Base-by-base conservation (phyloP, 2,329 filamentous ascomycete genomes). In the Ilyonectria mors-panacis region DNA sequence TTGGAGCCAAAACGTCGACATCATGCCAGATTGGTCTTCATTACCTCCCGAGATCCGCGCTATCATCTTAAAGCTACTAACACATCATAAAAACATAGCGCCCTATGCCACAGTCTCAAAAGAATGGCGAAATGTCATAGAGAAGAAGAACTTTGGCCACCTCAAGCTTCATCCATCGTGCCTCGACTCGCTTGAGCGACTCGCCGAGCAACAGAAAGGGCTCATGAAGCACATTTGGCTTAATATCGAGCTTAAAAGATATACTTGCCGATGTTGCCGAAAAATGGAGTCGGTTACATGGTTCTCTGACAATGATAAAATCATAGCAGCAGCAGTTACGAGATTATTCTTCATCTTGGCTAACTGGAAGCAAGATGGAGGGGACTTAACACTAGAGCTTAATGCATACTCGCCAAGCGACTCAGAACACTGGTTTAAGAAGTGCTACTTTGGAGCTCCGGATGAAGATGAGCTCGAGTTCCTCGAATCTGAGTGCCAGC, bases 351-450 rank as follows among this genome's bases (percentile, higher is more conserved):
- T 5, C 0, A 62, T 67, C 26, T 17, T 72, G 19, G 19, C 51
- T 1, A 57, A 9, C 2, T 72, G 67, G 65, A 35, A 55, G 7
- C 37, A 15, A 17, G n/a, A 17, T 8, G 53, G 19, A 8, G 51
- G 37, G 4, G 68, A 12, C 47, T 71, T 1, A 68, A 67, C 7
- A 12, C 39, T 9, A n/a, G n/a, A n/a, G n/a, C n/a, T n/a, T n/a
- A n/a, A n/a, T n/a, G n/a, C n/a, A n/a, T 70, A 72, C 54, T 70
- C 59, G 0, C 65, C 62, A 15, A 72, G 70, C n/a, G 70, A 70
- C 48, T 60, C 59, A 1, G n/a, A 64, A 4, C 69, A 72, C 15
- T 72, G 70, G 70, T 66, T 72, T 2, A 60, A 68, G 39, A 45
- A 54, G 0, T 63, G 65, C 12, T 72, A 64, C 23, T 66, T 70